phyloP scores from a whole-genome alignment of 257 asterid species.

The Nicotiana noctiflora region DNA sequence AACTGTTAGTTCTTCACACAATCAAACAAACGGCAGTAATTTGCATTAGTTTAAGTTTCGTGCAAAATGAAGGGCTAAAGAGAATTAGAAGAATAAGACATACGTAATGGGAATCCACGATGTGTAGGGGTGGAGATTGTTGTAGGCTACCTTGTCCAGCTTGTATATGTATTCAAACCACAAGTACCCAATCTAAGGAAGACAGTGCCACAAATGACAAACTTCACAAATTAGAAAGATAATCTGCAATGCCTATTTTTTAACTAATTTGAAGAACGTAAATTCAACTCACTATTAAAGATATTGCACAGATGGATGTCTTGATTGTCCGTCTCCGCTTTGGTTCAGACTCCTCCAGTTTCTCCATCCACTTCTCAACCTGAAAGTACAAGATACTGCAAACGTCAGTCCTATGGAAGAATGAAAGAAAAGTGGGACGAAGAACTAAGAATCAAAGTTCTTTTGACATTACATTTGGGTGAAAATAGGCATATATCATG shows the following conservation, averaged over 20 bases:
- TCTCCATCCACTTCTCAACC: conserved; percentile 98
- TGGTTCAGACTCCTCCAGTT: conserved; percentile 77
- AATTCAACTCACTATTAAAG: conserved; percentile 47
- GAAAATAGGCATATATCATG: conserved; percentile 78
- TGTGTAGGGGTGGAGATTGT: conserved; percentile 95
- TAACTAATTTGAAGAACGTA: not conserved
- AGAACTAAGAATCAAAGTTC: not conserved
- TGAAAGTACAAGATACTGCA: conserved; percentile 20
- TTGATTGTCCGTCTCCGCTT: conserved; percentile 70
- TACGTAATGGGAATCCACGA: conserved; percentile 99
- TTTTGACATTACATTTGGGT: conserved; percentile 56
- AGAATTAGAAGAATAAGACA: conserved; percentile 17
- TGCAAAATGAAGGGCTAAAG: not conserved
- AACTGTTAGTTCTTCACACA: not conserved
- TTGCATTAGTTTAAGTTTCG: not conserved
- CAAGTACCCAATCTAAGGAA: conserved; percentile 40
- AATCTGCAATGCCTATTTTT: not conserved
- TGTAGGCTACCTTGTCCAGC: conserved; percentile 83
- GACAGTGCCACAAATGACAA: conserved; percentile 3
- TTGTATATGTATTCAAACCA: conserved; percentile 90
- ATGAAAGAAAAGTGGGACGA: not conserved
- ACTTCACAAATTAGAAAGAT: not conserved
- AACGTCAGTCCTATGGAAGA: not conserved
- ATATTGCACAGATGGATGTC: conserved; percentile 42
- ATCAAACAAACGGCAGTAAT: not conserved